Conservation (phyloP, 805 yeast species). For the Monosporozyma yasuniensis region DNA sequence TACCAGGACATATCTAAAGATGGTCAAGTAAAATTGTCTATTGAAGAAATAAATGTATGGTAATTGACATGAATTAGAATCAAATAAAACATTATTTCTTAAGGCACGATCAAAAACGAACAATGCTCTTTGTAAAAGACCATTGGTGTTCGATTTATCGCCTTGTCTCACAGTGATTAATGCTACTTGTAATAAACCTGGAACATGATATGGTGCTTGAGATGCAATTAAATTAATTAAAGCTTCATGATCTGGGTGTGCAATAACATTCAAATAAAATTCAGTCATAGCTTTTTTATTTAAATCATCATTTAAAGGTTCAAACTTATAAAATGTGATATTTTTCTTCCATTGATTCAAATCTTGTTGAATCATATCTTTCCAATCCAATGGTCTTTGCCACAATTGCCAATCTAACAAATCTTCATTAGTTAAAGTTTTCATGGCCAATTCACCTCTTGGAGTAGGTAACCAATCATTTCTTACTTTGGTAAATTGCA, state of each 20-base stretch:
- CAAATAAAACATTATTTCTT: constrained; percentile 48
- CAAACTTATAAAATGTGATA: constrained; percentile 52
- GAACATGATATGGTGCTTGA: constrained; percentile 63
- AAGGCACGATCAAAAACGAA: constrained; percentile 74
- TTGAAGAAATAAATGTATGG: constrained; percentile 72
- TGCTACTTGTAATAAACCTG: constrained; percentile 71
- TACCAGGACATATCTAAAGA: constrained; percentile 62
- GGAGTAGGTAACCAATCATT: constrained; percentile 75
- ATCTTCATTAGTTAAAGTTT: constrained; percentile 37
- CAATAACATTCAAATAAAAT: constrained; percentile 56
- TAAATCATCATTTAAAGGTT: constrained; percentile 30
- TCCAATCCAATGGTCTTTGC: constrained; percentile 40
- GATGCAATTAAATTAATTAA: constrained; percentile 47
- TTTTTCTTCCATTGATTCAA: constrained; percentile 30
- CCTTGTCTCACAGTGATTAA: constrained; percentile 70
- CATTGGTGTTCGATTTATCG: constrained; percentile 57
- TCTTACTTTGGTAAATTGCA: constrained; percentile 60
- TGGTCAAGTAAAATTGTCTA: constrained; percentile 64
- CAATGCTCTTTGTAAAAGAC: constrained; percentile 65
- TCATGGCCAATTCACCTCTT: constrained; percentile 53
- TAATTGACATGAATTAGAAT: constrained; percentile 47
- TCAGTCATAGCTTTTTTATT: constrained; percentile 32
- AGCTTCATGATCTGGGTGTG: constrained; percentile 74
- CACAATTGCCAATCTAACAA: constrained; percentile 31
- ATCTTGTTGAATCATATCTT: constrained; percentile 39